These are phyloP conservation scores for Liquidambar formosana DNA, from an alignment of 164 flowering plant genomes.

Conservation along the genomic window DNA sequence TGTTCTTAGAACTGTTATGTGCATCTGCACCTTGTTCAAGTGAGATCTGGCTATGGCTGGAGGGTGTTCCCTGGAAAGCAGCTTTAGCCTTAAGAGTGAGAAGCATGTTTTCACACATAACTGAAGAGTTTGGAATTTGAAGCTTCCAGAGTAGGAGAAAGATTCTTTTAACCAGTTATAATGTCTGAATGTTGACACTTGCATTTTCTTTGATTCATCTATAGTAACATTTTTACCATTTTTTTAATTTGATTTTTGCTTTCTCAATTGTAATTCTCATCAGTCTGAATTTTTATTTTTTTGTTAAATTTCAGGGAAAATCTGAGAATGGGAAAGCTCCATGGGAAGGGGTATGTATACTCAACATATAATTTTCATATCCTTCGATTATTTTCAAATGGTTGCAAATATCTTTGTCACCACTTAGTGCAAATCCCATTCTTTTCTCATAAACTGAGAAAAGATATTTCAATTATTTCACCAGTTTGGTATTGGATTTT, in stretches of 20 bases:
- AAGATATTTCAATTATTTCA: neutral
- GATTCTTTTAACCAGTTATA: too few relatives aligned
- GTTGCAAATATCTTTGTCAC: neutral
- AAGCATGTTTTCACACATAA: too few relatives aligned
- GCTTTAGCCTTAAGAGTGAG: too few relatives aligned
- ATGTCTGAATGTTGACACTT: too few relatives aligned
- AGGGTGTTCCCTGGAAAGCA: too few relatives aligned
- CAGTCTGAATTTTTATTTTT: neutral
- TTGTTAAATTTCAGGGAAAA: constrained; percentile 57
- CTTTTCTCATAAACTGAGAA: neutral
- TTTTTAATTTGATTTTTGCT: neutral
- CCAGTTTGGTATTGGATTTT: neutral
- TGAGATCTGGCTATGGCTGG: too few relatives aligned
- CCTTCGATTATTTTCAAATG: neutral
- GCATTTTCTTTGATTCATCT: neutral
- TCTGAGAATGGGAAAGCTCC: constrained; percentile 76
- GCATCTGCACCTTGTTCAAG: too few relatives aligned
- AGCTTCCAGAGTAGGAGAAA: too few relatives aligned
- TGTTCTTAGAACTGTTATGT: too few relatives aligned
- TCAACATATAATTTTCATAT: neutral
- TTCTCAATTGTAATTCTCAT: neutral
- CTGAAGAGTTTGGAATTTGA: too few relatives aligned
- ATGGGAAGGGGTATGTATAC: constrained; percentile 85
- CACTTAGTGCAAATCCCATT: neutral
- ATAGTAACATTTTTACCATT: neutral